phyloP scores from a whole-genome alignment of 2,329 filamentous ascomycete species.

The Aspergillus thermomutatus region DNA sequence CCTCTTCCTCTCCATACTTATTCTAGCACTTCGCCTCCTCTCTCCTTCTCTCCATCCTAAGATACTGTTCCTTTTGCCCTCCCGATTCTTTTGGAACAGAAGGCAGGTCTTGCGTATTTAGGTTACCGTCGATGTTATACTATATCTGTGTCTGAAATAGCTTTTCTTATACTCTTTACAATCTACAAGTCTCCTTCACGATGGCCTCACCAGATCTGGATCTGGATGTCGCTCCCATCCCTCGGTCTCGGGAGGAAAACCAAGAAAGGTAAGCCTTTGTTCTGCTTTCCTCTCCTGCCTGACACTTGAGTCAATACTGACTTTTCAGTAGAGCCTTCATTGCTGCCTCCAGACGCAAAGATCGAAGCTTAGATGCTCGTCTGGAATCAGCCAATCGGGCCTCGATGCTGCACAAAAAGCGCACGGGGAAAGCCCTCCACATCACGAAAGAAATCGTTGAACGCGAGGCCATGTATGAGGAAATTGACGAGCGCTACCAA shows the following conservation, averaged over 20 bases:
- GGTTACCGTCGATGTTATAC: not conserved
- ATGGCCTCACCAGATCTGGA: constrained; percentile 28
- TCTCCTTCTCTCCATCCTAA: not conserved
- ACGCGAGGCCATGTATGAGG: constrained; percentile 94
- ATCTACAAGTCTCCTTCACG: not conserved
- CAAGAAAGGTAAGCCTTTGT: constrained; percentile 39
- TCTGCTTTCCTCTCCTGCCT: not conserved
- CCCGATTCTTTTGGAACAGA: not conserved
- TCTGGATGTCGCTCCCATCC: constrained; percentile 30
- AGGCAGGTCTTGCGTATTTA: not conserved
- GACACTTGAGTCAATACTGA: not conserved
- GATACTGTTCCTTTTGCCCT: not conserved
- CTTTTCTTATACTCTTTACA: not conserved
- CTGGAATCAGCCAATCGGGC: constrained; percentile 83
- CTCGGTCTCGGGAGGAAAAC: constrained; percentile 43
- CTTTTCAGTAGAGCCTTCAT: constrained; percentile 70
- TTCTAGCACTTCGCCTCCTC: not conserved
- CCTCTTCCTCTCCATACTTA: not conserved
- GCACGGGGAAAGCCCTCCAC: constrained; percentile 76
- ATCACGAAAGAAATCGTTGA: constrained; percentile 83
- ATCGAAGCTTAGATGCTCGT: constrained; percentile 81
- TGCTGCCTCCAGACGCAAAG: constrained; percentile 80
- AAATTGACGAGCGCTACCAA: constrained; percentile 73
- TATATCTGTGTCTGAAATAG: not conserved
- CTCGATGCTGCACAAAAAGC: constrained; percentile 85